phyloP scores from a whole-genome alignment of 2,329 filamentous ascomycete species.

The Gaeumannomyces tritici region DNA sequence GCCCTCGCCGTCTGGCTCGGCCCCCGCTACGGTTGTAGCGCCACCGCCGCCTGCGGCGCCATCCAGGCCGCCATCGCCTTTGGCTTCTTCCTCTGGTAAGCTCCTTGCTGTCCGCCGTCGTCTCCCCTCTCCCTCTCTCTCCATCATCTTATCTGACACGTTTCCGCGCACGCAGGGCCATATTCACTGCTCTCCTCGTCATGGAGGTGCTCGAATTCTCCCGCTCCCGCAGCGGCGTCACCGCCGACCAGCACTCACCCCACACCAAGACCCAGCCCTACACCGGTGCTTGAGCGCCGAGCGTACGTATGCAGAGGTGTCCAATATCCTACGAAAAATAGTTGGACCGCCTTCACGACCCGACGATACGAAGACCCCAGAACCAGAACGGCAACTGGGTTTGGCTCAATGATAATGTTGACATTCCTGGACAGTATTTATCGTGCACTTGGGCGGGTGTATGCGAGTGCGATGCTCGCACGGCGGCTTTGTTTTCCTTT shows the following conservation, averaged over 20 bases:
- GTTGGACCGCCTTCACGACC: neutral
- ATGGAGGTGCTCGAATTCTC: constrained; percentile 35
- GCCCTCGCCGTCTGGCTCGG: constrained; percentile 60
- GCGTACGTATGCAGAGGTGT: neutral
- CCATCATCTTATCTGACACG: neutral
- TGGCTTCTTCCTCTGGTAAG: constrained; percentile 52
- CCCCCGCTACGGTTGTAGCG: constrained; percentile 41
- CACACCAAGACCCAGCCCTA: constrained; percentile 11
- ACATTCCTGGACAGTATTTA: too few relatives aligned
- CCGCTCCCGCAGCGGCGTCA: constrained; percentile 27
- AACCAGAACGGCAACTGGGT: neutral
- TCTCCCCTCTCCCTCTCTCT: neutral
- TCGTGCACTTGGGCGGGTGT: neutral
- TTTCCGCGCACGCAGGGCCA: constrained; percentile 23
- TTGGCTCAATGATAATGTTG: too few relatives aligned
- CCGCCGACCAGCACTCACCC: constrained; percentile 7
- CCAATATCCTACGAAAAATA: neutral
- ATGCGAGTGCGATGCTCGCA: neutral
- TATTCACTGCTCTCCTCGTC: constrained; percentile 36
- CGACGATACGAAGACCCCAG: neutral
- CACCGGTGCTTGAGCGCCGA: constrained; percentile 8
- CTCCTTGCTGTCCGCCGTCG: constrained; percentile 3
- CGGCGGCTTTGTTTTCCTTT: neutral
- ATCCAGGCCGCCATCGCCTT: constrained; percentile 57
- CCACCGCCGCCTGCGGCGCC: constrained; percentile 44